Percentiles rank a stretch among this genome's conserved stretches.
Evolutionary conservation across 352 stramenopile genomes (phyloP).

Genomic region (Globisporangium orthogonon): DNA sequence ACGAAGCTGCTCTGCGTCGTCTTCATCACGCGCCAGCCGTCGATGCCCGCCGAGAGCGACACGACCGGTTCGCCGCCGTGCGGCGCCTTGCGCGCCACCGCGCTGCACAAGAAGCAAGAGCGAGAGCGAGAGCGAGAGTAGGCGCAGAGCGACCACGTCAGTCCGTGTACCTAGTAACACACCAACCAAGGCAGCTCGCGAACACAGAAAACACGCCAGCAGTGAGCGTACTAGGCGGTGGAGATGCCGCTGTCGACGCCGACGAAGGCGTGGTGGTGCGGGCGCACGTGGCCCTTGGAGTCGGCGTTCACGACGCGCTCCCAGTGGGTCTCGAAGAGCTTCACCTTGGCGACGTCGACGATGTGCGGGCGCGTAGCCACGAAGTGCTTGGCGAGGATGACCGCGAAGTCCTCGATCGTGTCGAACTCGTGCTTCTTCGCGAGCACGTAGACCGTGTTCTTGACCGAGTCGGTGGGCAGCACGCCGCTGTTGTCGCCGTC

Average conservation of each 20-base stretch:
- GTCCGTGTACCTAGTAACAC: neutral
- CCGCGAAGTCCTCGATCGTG: slow-evolving; percentile 82
- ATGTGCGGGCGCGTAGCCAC: slow-evolving; percentile 71
- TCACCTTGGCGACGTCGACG: slow-evolving; percentile 67
- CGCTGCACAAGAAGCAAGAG: slow-evolving; percentile 14
- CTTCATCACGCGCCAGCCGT: slow-evolving; percentile 82
- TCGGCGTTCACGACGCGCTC: slow-evolving; percentile 48
- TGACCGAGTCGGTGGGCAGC: slow-evolving; percentile 86
- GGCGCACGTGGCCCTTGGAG: slow-evolving; percentile 40
- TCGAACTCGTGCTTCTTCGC: slow-evolving; percentile 86
- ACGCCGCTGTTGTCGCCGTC: slow-evolving; percentile 80
- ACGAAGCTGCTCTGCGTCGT: slow-evolving; percentile 87
- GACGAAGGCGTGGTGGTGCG: slow-evolving; percentile 76
- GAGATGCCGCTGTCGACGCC: slow-evolving; percentile 43
- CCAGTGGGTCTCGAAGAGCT: slow-evolving; percentile 74
- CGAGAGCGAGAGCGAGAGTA: too few relatives aligned
- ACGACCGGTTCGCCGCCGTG: slow-evolving; percentile 25
- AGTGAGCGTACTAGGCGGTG: slow-evolving; percentile 37
- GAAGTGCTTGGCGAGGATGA: slow-evolving; percentile 87
- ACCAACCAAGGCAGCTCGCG: too few relatives aligned
- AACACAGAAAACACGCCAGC: too few relatives aligned
- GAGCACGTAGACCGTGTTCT: slow-evolving; percentile 88
- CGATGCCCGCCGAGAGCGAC: slow-evolving; percentile 48
- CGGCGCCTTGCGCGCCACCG: slow-evolving; percentile 42
- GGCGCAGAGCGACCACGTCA: neutral